Base-by-base conservation (phyloP, 129 eudicot species). In the Tagetes patula region DNA sequence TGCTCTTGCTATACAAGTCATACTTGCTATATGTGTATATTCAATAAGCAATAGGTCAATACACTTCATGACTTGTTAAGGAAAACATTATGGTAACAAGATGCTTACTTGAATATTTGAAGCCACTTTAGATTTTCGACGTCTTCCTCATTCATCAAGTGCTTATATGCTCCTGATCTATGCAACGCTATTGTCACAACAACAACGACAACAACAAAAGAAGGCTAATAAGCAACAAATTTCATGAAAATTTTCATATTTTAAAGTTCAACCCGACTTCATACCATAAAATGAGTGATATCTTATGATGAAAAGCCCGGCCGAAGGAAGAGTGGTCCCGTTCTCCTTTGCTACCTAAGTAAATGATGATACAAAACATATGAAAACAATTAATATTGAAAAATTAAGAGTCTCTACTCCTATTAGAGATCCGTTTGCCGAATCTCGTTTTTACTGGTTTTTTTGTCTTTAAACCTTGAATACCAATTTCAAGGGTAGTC, bases 221-320 rank as follows among this genome's bases (percentile, higher is more conserved):
- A 52, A 4, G 31, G 7, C 36, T 9, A 8, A 43, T 41, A 34
- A 74, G 40, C 50, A 12, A 3, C 6, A 13, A 4, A 32, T 47
- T 60, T 61, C 5, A 46, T 2, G 11, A 60, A 3, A 8, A 8
- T 3, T 32, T 71, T 11, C 13, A 14, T 49, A 31, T 14, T 47
- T 6, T 0, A 3, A 13, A n/a, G 30, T 39, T 7, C 37, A 31
- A 58, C 1, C 31, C n/a, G 27, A 59, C 42, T 59, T 72, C 3
- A 0, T 85, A 92, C 98, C 90, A 60, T 93, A 93, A 67, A 90
- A 93, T 3, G 98, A 93, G 68, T 93, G 98, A 64, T 76, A 93
- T 84, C 96, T 62, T 65, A 93, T 84, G 54, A 89, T 79, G 84
- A 93, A 93, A 77, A 87, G 96, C n/a, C 87, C 98, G 34, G 98